Percentiles rank a stretch among this genome's conserved stretches.
Conservation (phyloP, 768 basidiomycete species). For the Calvatia gigantea region DNA sequence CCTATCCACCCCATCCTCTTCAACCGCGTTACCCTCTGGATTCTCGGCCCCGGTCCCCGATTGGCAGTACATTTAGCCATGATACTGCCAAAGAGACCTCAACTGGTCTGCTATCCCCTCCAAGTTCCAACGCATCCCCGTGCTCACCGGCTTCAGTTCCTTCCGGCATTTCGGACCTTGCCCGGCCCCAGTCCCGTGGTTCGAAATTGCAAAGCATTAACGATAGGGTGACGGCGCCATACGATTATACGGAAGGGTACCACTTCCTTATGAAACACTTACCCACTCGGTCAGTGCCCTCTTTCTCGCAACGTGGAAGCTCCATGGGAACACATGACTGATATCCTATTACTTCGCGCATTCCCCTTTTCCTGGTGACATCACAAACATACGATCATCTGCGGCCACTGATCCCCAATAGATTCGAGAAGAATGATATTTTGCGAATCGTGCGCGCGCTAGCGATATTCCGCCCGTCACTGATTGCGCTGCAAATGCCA, state of each 20-base stretch:
- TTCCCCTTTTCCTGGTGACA: constrained; percentile 15
- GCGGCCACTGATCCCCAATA: constrained; percentile 30
- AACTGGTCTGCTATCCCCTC: constrained; percentile 34
- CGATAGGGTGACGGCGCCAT: constrained; percentile 70
- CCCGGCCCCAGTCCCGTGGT: constrained; percentile 24
- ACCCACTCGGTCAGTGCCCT: constrained; percentile 66
- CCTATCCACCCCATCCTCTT: constrained; percentile 42
- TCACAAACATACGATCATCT: constrained; percentile 9
- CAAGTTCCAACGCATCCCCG: constrained; percentile 37
- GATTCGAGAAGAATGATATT: constrained; percentile 96
- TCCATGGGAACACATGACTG: constrained; percentile 36
- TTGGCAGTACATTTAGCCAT: constrained; percentile 27
- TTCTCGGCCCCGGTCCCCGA: constrained; percentile 35
- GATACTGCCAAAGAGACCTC: constrained; percentile 27
- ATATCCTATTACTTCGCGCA: constrained; percentile 7
- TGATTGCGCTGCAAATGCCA: constrained; percentile 98
- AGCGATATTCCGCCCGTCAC: constrained; percentile 92
- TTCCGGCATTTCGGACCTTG: constrained; percentile 32
- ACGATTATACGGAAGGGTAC: constrained; percentile 95
- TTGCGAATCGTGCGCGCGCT: constrained; percentile 91
- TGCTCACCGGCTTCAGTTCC: constrained; percentile 35
- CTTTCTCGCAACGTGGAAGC: constrained; percentile 32
- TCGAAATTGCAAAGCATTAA: constrained; percentile 55
- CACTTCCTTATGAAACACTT: constrained; percentile 96
- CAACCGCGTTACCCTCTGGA: constrained; percentile 55